A percentile compares a stretch with the other conserved stretches of the same genome.
Evolutionary conservation across 2,329 filamentous ascomycete genomes (phyloP).

Genomic region (Pestalotiopsis sp.): DNA sequence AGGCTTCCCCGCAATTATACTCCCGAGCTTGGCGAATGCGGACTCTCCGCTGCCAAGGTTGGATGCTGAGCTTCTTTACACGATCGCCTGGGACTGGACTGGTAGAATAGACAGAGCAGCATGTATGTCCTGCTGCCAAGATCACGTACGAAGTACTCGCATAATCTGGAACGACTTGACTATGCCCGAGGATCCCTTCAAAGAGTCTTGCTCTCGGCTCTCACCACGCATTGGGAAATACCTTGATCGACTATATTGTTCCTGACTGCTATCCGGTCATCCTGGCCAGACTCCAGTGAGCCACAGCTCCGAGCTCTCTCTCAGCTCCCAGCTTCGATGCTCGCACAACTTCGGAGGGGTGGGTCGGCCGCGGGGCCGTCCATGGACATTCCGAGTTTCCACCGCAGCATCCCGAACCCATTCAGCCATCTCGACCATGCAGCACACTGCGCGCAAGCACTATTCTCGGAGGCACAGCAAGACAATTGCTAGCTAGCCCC

Average conservation of each 20-base stretch:
- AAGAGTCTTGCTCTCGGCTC: not conserved
- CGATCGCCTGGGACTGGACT: not conserved
- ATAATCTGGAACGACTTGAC: not conserved
- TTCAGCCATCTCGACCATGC: not conserved
- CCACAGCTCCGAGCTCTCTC: not conserved
- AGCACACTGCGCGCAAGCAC: not conserved
- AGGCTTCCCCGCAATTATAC: constrained; percentile 7
- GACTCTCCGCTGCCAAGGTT: not conserved
- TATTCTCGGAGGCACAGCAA: not conserved
- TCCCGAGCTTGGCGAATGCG: not conserved
- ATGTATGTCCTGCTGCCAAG: not conserved
- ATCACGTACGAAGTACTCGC: not conserved
- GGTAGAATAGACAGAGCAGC: not conserved
- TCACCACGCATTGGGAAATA: not conserved
- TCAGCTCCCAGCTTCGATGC: not conserved
- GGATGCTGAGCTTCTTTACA: not conserved
- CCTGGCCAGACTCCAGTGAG: no score
- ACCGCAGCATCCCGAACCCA: constrained; percentile 3
- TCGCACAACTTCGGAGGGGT: constrained; percentile 4
- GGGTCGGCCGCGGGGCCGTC: not conserved
- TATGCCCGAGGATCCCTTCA: not conserved
- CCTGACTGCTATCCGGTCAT: not conserved
- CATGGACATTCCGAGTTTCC: not conserved
- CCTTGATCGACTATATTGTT: not conserved
- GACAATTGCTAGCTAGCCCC: not conserved